Base-by-base conservation (phyloP, 2,329 filamentous ascomycete species). In the Leptographium radiaticola region DNA sequence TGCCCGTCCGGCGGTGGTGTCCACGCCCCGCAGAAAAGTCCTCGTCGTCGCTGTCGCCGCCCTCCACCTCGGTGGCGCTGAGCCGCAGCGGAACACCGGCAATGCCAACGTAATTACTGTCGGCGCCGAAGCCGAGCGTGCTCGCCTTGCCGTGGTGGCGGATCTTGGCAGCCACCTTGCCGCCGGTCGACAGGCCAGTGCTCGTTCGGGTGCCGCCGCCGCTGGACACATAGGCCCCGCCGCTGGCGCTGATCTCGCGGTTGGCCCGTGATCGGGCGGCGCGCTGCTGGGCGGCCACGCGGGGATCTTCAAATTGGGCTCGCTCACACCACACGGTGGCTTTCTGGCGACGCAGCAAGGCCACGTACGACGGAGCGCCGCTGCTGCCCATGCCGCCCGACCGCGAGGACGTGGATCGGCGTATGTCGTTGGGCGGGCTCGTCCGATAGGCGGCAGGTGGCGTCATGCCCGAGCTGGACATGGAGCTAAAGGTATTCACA, bases 301-400 rank as follows among this genome's bases (percentile, higher is more conserved):
- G 80, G 0, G 91, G 88, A 66, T 98, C 93, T 68, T 97, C 89
- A 58, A 87, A 83, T 67, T 98, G 93, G 11, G 91, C 80, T 53
- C 90, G 85, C 66, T 97, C 93, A 72, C 90, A 96, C 93, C 93
- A 98, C 6, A 98, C 93, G 0, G 93, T 98, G 36, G 89, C 93
- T 68, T 97, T 97, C 70, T 98, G 93, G 67, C 90, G 91, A 58
- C 93, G 83, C 71, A 98, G 84, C n/a, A 96, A 77, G 39, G 93
- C 90, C 51, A 98, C 93, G 68, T 98, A 98, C 59, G 89, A 84
- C n/a, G 77, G 77, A 71, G 57, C 42, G 65, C 47, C 33, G 13
- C 39, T 15, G 36, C 36, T 39, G n/a, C 46, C 34, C 16, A 40
- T 6, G 48, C 72, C 73, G 58, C 77, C 79, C 25, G 88, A 94